Evolutionary conservation across 2,329 filamentous ascomycete genomes (phyloP), one percentile per base, ranked within the genome.

Genomic region (Nothopassalora personata): DNA sequence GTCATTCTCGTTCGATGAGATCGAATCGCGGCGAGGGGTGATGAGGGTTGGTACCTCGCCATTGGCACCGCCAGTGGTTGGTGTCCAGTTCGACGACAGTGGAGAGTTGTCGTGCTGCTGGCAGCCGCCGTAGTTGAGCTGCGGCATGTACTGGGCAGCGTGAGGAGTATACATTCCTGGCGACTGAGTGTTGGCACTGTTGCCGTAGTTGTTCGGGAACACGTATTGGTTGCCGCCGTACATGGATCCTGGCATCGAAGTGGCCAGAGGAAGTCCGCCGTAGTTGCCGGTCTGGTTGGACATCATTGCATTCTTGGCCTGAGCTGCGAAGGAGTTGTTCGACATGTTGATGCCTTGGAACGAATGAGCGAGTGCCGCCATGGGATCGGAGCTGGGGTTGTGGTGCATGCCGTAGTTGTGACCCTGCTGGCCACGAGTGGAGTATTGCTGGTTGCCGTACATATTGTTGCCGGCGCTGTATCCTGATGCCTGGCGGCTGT

Each of bases 1-100:
- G 52, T 81, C 79, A 58, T 80, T 78, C 74, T 81, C 79, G 66
- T 80, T 80, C 34, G 79, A 80, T 5, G 79, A 81, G 63, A 80
- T 72, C 7, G 79, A 81, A 63, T 79, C 79, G 51, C 79, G 79
- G 39, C 79, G 78, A 52, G 79, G 78, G 18, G 78, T 80, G 73
- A 80, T 77, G 53, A 81, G 72, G 8, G 78, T 76, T 5, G 79
- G 79, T 60, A 80, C 76, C 31, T 80, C 78, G 8, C 72, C 75
- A 18, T 75, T 79, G 5, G 77, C 74, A 60, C 77, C 74, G 46
- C 75, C 74, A 15, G 64, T 61, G 53, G 69, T 73, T 2, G 72
- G 71, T 15, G 78, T 74, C 79, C 79, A 81, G 63, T 72, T 74
- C 59, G 73, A 70, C 13, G 75, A 77, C 65, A 80, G 71, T 6